Conservation (phyloP, 768 basidiomycete species). For the Tulasnella sp. region DNA sequence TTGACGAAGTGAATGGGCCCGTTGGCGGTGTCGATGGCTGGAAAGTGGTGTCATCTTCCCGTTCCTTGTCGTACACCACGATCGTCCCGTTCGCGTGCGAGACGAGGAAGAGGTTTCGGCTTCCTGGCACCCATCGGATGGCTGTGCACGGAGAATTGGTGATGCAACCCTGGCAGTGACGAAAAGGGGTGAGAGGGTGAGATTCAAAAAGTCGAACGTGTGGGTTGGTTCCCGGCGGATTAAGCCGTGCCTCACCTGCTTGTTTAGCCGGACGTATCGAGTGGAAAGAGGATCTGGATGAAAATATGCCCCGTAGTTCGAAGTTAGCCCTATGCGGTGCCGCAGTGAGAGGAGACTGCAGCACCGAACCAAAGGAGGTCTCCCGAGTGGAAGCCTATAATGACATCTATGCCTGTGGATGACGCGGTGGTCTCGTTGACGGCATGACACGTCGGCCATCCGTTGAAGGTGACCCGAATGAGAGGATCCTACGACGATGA, state of each 20-base stretch:
- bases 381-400: slow-evolving; percentile 92
- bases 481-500: slow-evolving; percentile 67
- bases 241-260: slow-evolving; percentile 51
- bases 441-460: slow-evolving; percentile 88
- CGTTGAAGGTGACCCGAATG: slow-evolving; percentile 76
- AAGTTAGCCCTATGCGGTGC: not conserved
- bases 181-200: slow-evolving; percentile 21
- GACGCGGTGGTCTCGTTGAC: slow-evolving; percentile 76
- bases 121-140: slow-evolving; percentile 83
- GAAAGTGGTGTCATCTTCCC: slow-evolving; percentile 72
- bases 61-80: slow-evolving; percentile 85
- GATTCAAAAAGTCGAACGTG: no score
- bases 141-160: slow-evolving; percentile 78
- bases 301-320: slow-evolving; percentile 2
- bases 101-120: slow-evolving; percentile 74
- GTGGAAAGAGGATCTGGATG: slow-evolving; percentile 80
- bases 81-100: slow-evolving; percentile 88
- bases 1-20: slow-evolving; percentile 33
- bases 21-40: slow-evolving; percentile 48
- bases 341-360: slow-evolving; percentile 28
- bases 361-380: slow-evolving; percentile 93
- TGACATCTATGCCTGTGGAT: slow-evolving; percentile 73
- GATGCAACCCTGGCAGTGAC: slow-evolving; percentile 58
- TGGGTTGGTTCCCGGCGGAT: no score
- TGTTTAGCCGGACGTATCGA: slow-evolving; percentile 83